Base-by-base conservation (phyloP, 805 yeast genomes). In the Zygoascus biomembranicola region DNA sequence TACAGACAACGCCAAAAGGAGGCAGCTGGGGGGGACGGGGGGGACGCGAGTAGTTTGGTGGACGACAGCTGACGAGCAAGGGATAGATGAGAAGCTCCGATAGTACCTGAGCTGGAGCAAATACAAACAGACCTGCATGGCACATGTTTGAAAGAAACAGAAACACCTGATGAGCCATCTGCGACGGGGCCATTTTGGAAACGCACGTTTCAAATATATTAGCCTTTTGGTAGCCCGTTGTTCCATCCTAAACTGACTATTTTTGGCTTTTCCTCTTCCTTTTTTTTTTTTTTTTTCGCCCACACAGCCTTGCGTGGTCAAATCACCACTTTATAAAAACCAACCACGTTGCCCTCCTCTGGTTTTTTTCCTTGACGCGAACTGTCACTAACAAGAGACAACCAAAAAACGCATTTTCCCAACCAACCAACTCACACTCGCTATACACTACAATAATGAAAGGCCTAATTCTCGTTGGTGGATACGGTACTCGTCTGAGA, bases 401-500 rank as follows among this genome's bases (percentile, higher is more conserved):
- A 23, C 3, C 28, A 23, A 3, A 23, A 23, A 23, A 23, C 28
- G 28, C 28, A 23, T 23, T 23, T 23, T 8, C 39, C 39, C 16
- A n/a, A n/a, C 16, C 39, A 8, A 35, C 39, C 10, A 35, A 35
- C 39, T 35, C 13, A 11, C 16, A n/a, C 16, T 13, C 13, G 39
- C 39, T 35, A 4, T 35, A 8, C 39, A 35, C 16, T 35, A 35
- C 39, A 35, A 55, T 32, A 61, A 89, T 90, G 97, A 90, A 90
- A 79, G 97, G 96, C 71, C 83, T 92, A 74, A 92, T 92, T 80
- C 84, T 92, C 73, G 98, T 92, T 66, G 99, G 99, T 71, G 99
- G 99, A 75, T 94, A 90, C 79, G 99, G 99, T 80, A 94, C 99
- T 69, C 94, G 99, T 79, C 86, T 94, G 78, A 90, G 99, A 82